Percentiles rank a stretch among this genome's conserved stretches.
Conservation (phyloP, 176 grass and related monocot species). For the Juncus inflexus region DNA sequence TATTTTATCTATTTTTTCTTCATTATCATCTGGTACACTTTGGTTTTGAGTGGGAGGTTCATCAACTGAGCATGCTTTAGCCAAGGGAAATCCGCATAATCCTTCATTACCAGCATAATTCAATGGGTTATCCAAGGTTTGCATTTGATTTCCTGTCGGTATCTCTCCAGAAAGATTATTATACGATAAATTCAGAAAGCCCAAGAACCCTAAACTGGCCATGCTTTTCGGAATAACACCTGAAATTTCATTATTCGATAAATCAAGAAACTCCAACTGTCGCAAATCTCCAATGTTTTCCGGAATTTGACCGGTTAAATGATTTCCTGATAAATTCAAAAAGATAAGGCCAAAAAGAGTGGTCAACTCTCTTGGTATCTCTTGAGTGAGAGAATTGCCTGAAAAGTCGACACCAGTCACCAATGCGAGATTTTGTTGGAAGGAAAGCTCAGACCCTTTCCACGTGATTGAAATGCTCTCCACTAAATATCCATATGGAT, state of each 20-base stretch:
- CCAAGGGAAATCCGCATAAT: slow-evolving; percentile 51
- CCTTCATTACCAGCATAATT: slow-evolving; percentile 47
- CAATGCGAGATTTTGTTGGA: slow-evolving; percentile 38
- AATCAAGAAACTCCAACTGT: slow-evolving; percentile 41
- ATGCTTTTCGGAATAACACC: slow-evolving; percentile 43
- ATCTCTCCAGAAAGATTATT: slow-evolving; percentile 50
- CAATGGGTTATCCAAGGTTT: slow-evolving; percentile 39
- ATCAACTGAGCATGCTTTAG: slow-evolving; percentile 19
- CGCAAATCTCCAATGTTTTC: slow-evolving; percentile 31
- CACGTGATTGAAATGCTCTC: slow-evolving; percentile 51
- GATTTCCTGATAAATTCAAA: slow-evolving; percentile 62
- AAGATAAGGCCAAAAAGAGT: slow-evolving; percentile 47
- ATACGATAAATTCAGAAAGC: slow-evolving; percentile 44
- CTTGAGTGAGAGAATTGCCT: slow-evolving; percentile 30
- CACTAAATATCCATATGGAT: too few relatives aligned
- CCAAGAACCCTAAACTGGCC: slow-evolving; percentile 4
- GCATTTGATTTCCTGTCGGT: slow-evolving; percentile 48
- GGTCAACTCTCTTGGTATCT: slow-evolving; percentile 51
- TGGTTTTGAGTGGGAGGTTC: not conserved
- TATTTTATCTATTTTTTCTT: slow-evolving; percentile 5
- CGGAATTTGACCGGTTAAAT: slow-evolving; percentile 39
- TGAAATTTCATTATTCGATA: slow-evolving; percentile 42
- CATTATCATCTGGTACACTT: not conserved
- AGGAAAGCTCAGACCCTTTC: slow-evolving; percentile 40
- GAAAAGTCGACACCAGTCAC: slow-evolving; percentile 54